phyloP scores from a whole-genome alignment of 2,329 filamentous ascomycete genomes.

The Ophiostoma novo-ulmi region DNA sequence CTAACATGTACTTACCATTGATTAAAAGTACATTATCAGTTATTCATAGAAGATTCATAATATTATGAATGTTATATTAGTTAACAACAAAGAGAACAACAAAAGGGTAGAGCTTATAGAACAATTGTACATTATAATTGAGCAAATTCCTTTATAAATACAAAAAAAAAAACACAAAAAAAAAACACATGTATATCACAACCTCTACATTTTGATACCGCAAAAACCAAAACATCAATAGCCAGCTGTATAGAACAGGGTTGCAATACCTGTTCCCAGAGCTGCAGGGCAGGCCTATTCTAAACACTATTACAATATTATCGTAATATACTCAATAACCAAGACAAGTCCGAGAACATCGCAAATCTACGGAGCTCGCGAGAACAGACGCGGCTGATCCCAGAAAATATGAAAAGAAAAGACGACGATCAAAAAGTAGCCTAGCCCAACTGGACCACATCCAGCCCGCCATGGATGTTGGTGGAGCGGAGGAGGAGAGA shows the following conservation, averaged over 20 bases:
- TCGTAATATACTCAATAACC: not conserved
- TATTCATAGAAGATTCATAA: too few relatives aligned
- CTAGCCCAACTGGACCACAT: not conserved
- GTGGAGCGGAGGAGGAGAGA: not conserved
- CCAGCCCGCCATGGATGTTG: not conserved
- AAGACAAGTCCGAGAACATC: not conserved
- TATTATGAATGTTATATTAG: too few relatives aligned
- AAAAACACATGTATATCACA: not conserved
- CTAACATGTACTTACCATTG: not conserved
- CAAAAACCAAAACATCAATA: not conserved
- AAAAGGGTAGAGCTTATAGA: too few relatives aligned
- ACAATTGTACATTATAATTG: too few relatives aligned
- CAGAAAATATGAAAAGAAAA: not conserved
- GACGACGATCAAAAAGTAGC: not conserved
- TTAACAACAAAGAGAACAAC: too few relatives aligned
- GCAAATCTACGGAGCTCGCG: not conserved
- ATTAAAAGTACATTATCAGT: too few relatives aligned
- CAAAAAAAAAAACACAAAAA: too few relatives aligned
- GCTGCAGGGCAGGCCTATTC: too few relatives aligned
- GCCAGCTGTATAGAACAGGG: not conserved
- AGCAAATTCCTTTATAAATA: not conserved
- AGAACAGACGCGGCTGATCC: constrained; percentile 1
- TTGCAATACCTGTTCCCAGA: not conserved
- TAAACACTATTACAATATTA: not conserved
- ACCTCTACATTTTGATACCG: too few relatives aligned